Base-by-base conservation (phyloP, 192 early-diverging fungal species). In the Entomortierella beljakovae region DNA sequence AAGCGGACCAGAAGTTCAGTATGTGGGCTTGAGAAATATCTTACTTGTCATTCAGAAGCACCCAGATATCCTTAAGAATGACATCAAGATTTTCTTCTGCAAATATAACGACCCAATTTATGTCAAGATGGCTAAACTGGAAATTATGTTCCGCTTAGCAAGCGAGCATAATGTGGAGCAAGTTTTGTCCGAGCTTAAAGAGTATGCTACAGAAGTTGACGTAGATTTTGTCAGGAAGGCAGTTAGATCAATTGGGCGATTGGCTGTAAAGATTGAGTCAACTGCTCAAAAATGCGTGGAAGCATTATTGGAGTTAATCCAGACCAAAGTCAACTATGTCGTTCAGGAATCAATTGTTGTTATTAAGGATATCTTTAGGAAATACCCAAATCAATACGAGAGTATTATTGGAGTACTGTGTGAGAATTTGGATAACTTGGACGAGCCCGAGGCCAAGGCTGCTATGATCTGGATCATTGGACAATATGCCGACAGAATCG, bases 381-480 rank as follows among this genome's bases (percentile, higher is more conserved):
- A 96, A 82, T 99, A 99, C 72, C 98, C 98, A 26, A 96, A 96
- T 81, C 91, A 93, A 64, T 99, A 98, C 83, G 98, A 99, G 84
- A 84, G 89, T 37, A 95, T 98, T 48, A 97, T 99, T 70, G 89
- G 88, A 28, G 90, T 92, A 3, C 84, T 99, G 40, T 99, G 97
- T 80, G 94, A 99, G 80, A 97, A 97, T 82, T 82, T 99, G 57
- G 98, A 98, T 73, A 92, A 90, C 64, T 82, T 99, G 40, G 98
- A 99, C 84, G 96, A 98, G 71, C 93, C 98, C 22, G 98, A 99
- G 79, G 97, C 98, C 32, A 97, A 96, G 77, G 93, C 95, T 3
- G 94, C 96, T n/a, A 94, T 99, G 92, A 95, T 99, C 57, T 99
- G 98, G 98, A 98, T 99, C 59, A 93, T 99, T 79, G 98, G 98